Evolutionary conservation across 2,329 filamentous ascomycete genomes (phyloP), one percentile per base, ranked within the genome.

Genomic region (Pseudopyrenochaeta lycopersici): DNA sequence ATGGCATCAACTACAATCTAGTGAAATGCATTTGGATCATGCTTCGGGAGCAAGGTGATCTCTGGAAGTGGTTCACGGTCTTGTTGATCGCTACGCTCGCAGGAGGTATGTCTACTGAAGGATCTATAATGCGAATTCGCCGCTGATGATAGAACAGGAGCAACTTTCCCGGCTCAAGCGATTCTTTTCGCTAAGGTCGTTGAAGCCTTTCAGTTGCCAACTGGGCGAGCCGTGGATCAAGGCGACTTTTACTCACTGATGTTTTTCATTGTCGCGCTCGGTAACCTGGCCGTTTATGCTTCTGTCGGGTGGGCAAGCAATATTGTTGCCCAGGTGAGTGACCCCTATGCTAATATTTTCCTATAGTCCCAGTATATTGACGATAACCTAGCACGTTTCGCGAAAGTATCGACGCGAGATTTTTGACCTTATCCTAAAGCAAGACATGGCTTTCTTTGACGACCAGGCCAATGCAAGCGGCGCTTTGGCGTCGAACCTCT

Each of bases 371-470:
- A 20, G 11, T 7, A 12, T 14, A 21, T 46, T 58, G 33, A 58
- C 33, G 2, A 23, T 15, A 4, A 7, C 14, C 11, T 41, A 58
- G 58, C 43, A 68, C 27, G 64, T 74, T 3, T 67, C 71, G 1
- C 62, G 71, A 52, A 62, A 64, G 32, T 76, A 74, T 48, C 67
- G 74, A 21, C 67, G 64, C 39, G 77, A 80, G 52, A 90, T 92
- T 6, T 97, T 99, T 81, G 85, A 93, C 29, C 84, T 89, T 20
- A 92, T 98, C 80, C 85, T 98, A 46, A 90, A 93, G 60, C 94
- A 98, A 76, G 95, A 98, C 59, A 93, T 98, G 53, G 81, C 87
- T 23, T 98, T 93, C 76, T 99, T 97, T 66, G 95, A 98, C 74
- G 84, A 83, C 39, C 91, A 96, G 59, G 90, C 95, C 74, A 96